phyloP scores from a whole-genome alignment of 73 alveolate genomes.

The Paraurostyla sp. region DNA sequence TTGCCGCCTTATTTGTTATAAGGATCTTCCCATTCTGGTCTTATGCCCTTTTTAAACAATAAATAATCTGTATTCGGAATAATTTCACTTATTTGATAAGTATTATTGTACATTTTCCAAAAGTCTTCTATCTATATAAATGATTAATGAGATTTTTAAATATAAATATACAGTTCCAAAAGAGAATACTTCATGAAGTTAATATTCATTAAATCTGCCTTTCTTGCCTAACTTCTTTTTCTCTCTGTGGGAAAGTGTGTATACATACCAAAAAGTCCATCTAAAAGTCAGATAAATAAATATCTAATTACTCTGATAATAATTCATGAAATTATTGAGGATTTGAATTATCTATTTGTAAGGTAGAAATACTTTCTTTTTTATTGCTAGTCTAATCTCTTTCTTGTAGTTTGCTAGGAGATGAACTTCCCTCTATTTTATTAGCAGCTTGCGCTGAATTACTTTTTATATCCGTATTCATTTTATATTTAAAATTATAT shows the following conservation, averaged over 20 bases:
- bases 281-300: background rate
- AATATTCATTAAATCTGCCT: constrained; percentile 56
- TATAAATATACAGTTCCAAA: constrained; percentile 57
- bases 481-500: too few relatives aligned
- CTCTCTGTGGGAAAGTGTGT: constrained; percentile 77
- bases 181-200: constrained; percentile 70
- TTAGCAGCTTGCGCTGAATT: too few relatives aligned
- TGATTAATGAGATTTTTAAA: background rate
- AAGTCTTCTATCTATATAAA: constrained; percentile 63
- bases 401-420: too few relatives aligned
- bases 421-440: background rate
- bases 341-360: background rate
- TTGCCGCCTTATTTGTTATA: constrained; percentile 76
- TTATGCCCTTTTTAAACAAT: constrained; percentile 70
- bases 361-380: background rate
- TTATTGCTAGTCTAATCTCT: background rate
- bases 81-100: constrained; percentile 31
- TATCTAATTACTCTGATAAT: background rate
- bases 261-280: constrained; percentile 81
- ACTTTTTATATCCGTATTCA: too few relatives aligned
- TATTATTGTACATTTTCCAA: constrained; percentile 72
- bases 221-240: constrained; percentile 68
- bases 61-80: constrained; percentile 76
- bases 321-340: background rate
- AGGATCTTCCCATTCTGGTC: constrained; percentile 83